These are phyloP conservation scores for Lepiota venenata DNA, from an alignment of 768 basidiomycete genomes.

Conservation along the genomic window DNA sequence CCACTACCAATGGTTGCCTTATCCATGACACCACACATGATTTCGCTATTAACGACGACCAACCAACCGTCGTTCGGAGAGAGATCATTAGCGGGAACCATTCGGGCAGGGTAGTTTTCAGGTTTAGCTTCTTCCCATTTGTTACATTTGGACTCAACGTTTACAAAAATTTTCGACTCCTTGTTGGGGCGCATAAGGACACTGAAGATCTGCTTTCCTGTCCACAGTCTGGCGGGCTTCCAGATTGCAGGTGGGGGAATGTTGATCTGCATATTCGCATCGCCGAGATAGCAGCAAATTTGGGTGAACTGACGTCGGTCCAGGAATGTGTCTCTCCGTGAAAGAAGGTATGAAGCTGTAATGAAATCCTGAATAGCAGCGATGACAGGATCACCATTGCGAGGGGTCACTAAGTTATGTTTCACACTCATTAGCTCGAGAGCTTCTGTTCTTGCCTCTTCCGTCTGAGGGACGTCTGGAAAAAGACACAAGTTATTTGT, in stretches of 20 bases:
- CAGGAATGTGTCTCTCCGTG: constrained; percentile 89
- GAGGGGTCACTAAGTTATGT: constrained; percentile 94
- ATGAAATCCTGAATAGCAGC: constrained; percentile 99
- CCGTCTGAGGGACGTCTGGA: constrained; percentile 95
- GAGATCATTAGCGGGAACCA: constrained; percentile 73
- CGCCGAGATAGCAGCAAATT: constrained; percentile 91
- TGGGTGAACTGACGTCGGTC: constrained; percentile 95
- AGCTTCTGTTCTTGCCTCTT: constrained; percentile 96
- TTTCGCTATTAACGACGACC: constrained; percentile 95
- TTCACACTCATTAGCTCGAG: constrained; percentile 97
- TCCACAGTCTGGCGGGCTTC: constrained; percentile 94
- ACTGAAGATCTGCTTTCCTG: constrained; percentile 98
- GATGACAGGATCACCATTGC: constrained; percentile 98
- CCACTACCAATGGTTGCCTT: constrained; percentile 97
- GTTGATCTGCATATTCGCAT: constrained; percentile 90
- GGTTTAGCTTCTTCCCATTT: constrained; percentile 76
- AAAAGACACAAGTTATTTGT: neutral
- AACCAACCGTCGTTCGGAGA: constrained; percentile 98
- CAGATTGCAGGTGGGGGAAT: constrained; percentile 92
- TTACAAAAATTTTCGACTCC: constrained; percentile 77
- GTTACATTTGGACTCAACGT: constrained; percentile 95
- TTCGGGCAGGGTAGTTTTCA: constrained; percentile 54
- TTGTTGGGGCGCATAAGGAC: constrained; percentile 95
- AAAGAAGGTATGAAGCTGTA: constrained; percentile 95
- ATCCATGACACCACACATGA: constrained; percentile 99